Base-by-base conservation (phyloP, 176 grass and related monocot species). In the Bothriochloa decipiens region DNA sequence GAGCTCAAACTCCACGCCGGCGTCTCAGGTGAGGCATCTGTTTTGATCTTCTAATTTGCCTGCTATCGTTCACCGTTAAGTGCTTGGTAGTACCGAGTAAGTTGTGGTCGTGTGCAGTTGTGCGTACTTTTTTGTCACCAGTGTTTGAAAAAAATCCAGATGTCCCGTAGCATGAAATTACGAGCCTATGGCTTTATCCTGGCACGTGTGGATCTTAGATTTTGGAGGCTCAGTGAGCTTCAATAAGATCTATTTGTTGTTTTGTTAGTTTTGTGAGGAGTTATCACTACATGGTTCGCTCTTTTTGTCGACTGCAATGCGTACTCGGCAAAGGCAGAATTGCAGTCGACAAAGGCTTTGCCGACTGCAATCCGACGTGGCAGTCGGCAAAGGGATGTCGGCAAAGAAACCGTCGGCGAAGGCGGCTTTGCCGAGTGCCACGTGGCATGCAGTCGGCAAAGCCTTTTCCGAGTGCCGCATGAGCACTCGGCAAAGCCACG, bases 91-190 rank as follows among this genome's bases (percentile, higher is more conserved):
- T 47, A 55, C 49, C 11, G 35, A 37, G 45, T 58, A 35, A 78
- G 17, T 46, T 58, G 25, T 57, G n/a, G 25, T 36, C 2, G 9
- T 65, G 23, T 57, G 18, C 18, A 78, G 36, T 45, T 70, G 15
- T 28, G 70, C 49, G 10, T 65, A 25, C 57, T 77, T 26, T 55
- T 62, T 53, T 74, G 60, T 67, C 46, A 7, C 11, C 17, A 0
- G 65, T 78, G 79, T 26, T 77, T 36, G 9, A 36, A 32, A 45
- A 79, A 60, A 22, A 29, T 5, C 26, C 40, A 71, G 10, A 55
- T 46, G 27, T 23, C 28, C 60, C 2, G 45, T 52, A 83, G 68
- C 88, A 90, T 87, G 79, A 90, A 90, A 87, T 90, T 90, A 90
- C 68, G 46, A 80, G 68, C 45, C 28, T 41, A 4, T 36, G 27